Evolutionary conservation across 208 protist genomes (phyloP).

Genomic region (Polymyxa betae): DNA sequence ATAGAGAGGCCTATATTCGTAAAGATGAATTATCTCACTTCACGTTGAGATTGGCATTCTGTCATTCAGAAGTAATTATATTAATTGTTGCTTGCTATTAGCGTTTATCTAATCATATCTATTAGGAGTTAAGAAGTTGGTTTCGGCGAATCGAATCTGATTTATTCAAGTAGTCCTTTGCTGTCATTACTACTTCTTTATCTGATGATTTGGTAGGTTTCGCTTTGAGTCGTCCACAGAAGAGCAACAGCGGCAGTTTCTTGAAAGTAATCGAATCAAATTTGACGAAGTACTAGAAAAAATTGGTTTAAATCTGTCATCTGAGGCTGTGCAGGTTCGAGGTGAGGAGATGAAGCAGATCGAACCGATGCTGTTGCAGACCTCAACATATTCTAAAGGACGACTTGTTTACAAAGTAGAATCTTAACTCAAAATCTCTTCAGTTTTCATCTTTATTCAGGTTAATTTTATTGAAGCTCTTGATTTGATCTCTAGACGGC

Average conservation of each 20-base stretch:
- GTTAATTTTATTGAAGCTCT: too few relatives aligned
- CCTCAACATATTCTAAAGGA: too few relatives aligned
- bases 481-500: too few relatives aligned
- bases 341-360: too few relatives aligned
- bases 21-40: slow-evolving; percentile 55
- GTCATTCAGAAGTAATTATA: slow-evolving; percentile 35
- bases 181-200: too few relatives aligned
- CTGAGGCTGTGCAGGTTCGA: too few relatives aligned
- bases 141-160: not conserved
- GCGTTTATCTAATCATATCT: not conserved
- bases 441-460: too few relatives aligned
- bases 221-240: not conserved
- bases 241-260: not conserved
- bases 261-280: not conserved
- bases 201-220: too few relatives aligned
- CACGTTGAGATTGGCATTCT: slow-evolving; percentile 55
- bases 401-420: too few relatives aligned
- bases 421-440: too few relatives aligned
- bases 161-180: not conserved
- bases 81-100: not conserved
- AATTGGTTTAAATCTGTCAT: too few relatives aligned
- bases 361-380: too few relatives aligned
- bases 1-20: not conserved
- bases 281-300: not conserved
- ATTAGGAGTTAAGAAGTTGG: not conserved